Evolutionary conservation across 2,329 filamentous ascomycete species (phyloP).

Genomic region (Xylariomycetidae sp.): DNA sequence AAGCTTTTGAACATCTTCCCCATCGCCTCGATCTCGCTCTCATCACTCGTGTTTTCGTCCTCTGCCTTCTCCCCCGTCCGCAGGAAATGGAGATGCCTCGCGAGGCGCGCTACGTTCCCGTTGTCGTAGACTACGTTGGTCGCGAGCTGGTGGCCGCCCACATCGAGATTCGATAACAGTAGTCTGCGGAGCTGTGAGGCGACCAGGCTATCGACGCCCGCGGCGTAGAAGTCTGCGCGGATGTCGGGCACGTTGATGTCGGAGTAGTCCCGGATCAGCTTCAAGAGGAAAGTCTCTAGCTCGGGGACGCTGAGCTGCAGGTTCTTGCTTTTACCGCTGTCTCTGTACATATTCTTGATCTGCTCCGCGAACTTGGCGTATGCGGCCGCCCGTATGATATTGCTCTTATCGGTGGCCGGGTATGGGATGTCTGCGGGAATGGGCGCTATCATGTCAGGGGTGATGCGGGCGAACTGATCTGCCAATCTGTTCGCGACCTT

Average conservation of each 20-base stretch:
- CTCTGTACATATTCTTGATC: conserved; percentile 23
- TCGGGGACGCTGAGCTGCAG: conserved; percentile 18
- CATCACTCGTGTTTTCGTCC: conserved; percentile 7
- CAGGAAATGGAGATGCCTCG: conserved; percentile 26
- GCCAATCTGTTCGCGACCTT: conserved; percentile 33
- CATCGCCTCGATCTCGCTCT: conserved; percentile 29
- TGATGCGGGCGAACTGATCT: conserved; percentile 39
- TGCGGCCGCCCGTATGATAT: conserved; percentile 38
- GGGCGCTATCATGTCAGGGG: conserved; percentile 34
- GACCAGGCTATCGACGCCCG: conserved; percentile 42
- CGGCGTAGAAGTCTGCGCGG: conserved; percentile 37
- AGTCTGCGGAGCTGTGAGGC: conserved; percentile 39
- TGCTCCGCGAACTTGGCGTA: conserved; percentile 30
- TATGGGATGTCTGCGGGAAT: conserved; percentile 29
- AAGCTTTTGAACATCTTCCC: conserved; percentile 32
- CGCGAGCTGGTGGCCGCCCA: conserved; percentile 25
- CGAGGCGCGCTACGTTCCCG: conserved; percentile 32
- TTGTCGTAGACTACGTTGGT: conserved; percentile 39
- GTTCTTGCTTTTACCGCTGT: conserved; percentile 7
- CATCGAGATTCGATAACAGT: conserved; percentile 33
- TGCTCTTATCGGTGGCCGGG: conserved; percentile 41
- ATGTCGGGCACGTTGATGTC: conserved; percentile 25
- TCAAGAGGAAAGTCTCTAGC: conserved; percentile 30
- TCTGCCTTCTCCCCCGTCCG: conserved; percentile 19
- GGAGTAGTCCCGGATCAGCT: conserved; percentile 22